Conservation (phyloP, 164 flowering plant genomes). For the Paratinospora sagittata region DNA sequence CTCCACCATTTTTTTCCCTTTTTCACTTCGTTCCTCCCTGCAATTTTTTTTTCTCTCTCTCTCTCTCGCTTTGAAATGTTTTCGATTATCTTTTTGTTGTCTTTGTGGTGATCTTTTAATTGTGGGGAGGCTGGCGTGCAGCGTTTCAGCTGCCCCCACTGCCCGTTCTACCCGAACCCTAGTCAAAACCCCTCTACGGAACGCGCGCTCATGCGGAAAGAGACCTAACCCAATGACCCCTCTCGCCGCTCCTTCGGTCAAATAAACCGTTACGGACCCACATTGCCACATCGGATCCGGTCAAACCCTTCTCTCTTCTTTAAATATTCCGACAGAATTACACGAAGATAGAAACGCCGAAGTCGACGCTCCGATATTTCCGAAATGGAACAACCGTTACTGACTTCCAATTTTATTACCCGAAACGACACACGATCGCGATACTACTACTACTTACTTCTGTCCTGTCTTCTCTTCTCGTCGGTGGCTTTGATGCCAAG, state of each 20-base stretch:
- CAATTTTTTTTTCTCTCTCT: not conserved
- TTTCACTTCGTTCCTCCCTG: not conserved
- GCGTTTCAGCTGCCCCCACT: conserved; percentile 19
- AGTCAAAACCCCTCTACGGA: conserved; percentile 11
- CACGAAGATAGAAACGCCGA: not conserved
- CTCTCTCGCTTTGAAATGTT: no score
- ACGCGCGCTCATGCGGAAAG: no score
- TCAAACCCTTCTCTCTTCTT: no score
- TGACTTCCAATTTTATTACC: not conserved
- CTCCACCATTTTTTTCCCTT: not conserved
- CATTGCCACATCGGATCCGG: no score
- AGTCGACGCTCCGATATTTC: not conserved
- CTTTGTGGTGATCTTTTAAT: no score
- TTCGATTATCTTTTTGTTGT: no score
- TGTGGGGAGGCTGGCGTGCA: no score
- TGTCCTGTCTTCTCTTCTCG: no score
- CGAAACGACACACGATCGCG: not conserved
- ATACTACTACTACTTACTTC: not conserved
- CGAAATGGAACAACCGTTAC: not conserved
- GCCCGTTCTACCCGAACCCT: conserved; percentile 13
- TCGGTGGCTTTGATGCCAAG: not conserved
- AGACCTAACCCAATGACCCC: no score
- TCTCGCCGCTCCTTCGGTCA: no score
- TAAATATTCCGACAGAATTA: conserved; percentile 9
- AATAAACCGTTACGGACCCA: no score